Evolutionary conservation across 1,284 basidiomycete species (phyloP).

Genomic region (Apiotrichum laibachii): DNA sequence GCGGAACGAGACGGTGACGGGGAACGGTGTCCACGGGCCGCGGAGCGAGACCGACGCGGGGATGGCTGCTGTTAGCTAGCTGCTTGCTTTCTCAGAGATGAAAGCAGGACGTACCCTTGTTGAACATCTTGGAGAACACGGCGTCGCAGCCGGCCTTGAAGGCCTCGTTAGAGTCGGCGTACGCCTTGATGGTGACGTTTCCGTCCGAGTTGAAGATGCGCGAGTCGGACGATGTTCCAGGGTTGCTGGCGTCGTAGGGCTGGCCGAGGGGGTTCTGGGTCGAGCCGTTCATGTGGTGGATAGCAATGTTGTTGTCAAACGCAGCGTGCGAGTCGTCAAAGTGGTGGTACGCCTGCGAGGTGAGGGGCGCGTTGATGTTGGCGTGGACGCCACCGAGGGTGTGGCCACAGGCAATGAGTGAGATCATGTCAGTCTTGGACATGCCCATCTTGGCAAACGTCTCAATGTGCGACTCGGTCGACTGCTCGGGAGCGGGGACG

Average conservation of each 20-base stretch:
- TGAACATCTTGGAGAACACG: slow-evolving; percentile 14
- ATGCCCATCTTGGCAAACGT: slow-evolving; percentile 27
- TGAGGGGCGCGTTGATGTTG: slow-evolving; percentile 13
- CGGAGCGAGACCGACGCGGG: slow-evolving; percentile 13
- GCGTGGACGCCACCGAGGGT: slow-evolving; percentile 24
- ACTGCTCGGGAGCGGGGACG: slow-evolving; percentile 17
- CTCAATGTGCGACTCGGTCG: slow-evolving; percentile 19
- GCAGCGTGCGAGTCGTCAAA: slow-evolving; percentile 14
- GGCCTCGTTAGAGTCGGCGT: slow-evolving; percentile 11
- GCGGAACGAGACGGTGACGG: slow-evolving; percentile 11
- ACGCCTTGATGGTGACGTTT: slow-evolving; percentile 18
- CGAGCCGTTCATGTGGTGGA: slow-evolving; percentile 12
- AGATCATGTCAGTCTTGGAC: slow-evolving; percentile 15
- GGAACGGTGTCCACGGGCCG: slow-evolving; percentile 14
- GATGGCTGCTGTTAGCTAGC: slow-evolving; percentile 2
- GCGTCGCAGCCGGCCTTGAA: slow-evolving; percentile 14
- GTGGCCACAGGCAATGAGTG: slow-evolving; percentile 22
- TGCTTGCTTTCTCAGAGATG: background rate
- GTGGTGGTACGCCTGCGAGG: slow-evolving; percentile 1
- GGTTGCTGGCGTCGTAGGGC: slow-evolving; percentile 11
- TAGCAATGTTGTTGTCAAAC: slow-evolving; percentile 21
- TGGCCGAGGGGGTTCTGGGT: slow-evolving; percentile 20
- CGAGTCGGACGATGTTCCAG: slow-evolving; percentile 13
- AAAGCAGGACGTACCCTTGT: slow-evolving; percentile 5
- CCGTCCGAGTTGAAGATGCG: slow-evolving; percentile 18